phyloP scores from a whole-genome alignment of 2,329 filamentous ascomycete species.

The Zymoseptoria tritici region DNA sequence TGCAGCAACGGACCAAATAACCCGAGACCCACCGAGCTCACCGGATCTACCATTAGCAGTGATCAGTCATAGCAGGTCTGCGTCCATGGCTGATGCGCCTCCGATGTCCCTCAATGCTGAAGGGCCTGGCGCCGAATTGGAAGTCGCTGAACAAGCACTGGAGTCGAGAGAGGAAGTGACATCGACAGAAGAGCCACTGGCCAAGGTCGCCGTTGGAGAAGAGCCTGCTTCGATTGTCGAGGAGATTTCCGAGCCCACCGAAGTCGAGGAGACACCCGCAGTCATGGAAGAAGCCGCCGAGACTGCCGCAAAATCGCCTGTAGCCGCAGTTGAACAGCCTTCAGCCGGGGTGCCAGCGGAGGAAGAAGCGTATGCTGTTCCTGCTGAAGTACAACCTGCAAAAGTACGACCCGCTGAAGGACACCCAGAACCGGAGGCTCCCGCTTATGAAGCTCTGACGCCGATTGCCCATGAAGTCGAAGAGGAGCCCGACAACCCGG shows the following conservation, averaged over 20 bases:
- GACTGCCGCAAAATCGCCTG: background rate
- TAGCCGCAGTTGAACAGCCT: conserved; percentile 1
- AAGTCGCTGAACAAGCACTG: background rate
- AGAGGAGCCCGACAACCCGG: conserved; percentile 10
- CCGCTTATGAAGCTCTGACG: background rate
- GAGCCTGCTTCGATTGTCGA: background rate
- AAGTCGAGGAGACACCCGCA: background rate
- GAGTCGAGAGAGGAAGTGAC: background rate
- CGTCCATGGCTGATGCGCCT: conserved; percentile 22
- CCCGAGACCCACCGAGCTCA: conserved; percentile 33
- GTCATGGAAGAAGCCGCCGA: background rate
- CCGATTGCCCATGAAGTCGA: conserved; percentile 3
- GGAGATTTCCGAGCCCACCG: background rate
- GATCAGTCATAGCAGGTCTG: conserved; percentile 32
- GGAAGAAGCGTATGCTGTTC: background rate
- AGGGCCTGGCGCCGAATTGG: background rate
- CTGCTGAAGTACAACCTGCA: background rate
- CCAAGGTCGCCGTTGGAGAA: background rate
- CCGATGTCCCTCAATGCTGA: conserved; percentile 6
- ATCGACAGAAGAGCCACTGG: background rate
- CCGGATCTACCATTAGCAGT: conserved; percentile 37
- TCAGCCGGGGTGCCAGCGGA: background rate
- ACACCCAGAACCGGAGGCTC: background rate
- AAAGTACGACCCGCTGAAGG: background rate
- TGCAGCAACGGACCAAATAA: conserved; percentile 2